A percentile compares a stretch with the other conserved stretches of the same genome.
Evolutionary conservation across 148 eudicot genomes (phyloP).

Genomic region (Silene conica): DNA sequence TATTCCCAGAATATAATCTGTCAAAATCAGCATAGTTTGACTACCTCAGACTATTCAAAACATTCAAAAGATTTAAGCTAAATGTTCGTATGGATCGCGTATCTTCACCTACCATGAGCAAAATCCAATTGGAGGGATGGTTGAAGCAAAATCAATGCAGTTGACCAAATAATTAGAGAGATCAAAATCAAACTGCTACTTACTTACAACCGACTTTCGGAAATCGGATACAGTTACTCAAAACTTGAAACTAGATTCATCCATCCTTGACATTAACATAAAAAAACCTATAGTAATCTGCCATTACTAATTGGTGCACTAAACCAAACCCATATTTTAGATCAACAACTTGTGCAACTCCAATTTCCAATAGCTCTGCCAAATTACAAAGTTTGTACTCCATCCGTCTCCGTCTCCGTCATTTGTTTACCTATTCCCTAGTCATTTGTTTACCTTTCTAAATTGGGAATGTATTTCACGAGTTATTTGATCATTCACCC

Average conservation of each 20-base stretch:
- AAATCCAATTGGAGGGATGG: not conserved
- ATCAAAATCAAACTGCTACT: not conserved
- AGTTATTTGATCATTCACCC: too few species aligned
- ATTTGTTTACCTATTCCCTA: too few species aligned
- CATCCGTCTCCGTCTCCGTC: too few species aligned
- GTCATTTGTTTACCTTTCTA: too few species aligned
- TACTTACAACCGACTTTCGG: constrained; percentile 6
- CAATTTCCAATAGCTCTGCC: not conserved
- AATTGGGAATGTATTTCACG: too few species aligned
- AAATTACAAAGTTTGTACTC: not conserved
- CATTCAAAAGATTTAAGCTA: too few species aligned
- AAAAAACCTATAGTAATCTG: not conserved
- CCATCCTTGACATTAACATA: not conserved
- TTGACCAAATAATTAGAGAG: not conserved
- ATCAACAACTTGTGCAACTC: not conserved
- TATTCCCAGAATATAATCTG: too few species aligned
- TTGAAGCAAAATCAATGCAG: constrained; percentile 9
- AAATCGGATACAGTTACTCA: not conserved
- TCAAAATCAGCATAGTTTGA: too few species aligned
- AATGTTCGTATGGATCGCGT: not conserved
- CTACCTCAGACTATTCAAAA: too few species aligned
- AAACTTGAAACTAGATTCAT: constrained; percentile 3
- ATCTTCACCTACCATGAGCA: not conserved
- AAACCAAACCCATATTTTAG: not conserved
- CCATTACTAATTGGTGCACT: not conserved